Conservation (phyloP, 1,284 basidiomycete species). For the Rhizopogon parksii region DNA sequence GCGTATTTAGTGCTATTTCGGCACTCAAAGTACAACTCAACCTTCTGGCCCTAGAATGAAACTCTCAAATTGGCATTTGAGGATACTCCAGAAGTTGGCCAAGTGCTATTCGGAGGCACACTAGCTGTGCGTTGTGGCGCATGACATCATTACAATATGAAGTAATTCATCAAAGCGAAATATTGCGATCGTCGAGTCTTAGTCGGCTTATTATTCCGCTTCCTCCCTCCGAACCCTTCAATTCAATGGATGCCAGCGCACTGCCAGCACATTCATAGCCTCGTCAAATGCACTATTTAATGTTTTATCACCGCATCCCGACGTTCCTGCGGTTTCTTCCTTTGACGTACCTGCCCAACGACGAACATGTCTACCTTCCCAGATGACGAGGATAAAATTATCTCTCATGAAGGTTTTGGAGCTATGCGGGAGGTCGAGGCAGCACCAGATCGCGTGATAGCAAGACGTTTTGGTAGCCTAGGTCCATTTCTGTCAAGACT, state of each 20-base stretch:
- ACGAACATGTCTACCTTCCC: slow-evolving; percentile 10
- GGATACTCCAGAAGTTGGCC: too few species aligned
- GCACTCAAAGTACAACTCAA: too few species aligned
- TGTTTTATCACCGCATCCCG: not conserved
- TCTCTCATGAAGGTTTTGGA: not conserved
- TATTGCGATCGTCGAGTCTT: not conserved
- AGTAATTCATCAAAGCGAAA: too few species aligned
- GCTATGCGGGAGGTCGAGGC: slow-evolving; percentile 11
- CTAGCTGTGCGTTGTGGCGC: too few species aligned
- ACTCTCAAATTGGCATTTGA: too few species aligned
- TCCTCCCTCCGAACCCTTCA: not conserved
- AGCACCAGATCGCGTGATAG: slow-evolving; percentile 30
- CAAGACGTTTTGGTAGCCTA: slow-evolving; percentile 31
- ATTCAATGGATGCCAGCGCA: not conserved
- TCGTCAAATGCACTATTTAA: not conserved
- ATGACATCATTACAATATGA: too few species aligned
- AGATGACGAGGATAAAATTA: slow-evolving; percentile 20
- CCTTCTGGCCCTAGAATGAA: too few species aligned
- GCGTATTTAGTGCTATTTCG: too few species aligned
- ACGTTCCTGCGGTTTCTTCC: not conserved
- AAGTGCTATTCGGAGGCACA: too few species aligned
- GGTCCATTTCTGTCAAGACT: slow-evolving; percentile 34
- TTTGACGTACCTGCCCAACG: not conserved
- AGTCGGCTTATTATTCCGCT: not conserved
- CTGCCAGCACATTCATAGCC: not conserved